Evolutionary conservation across 768 basidiomycete species (phyloP).

Genomic region (Hericium rajendrae): DNA sequence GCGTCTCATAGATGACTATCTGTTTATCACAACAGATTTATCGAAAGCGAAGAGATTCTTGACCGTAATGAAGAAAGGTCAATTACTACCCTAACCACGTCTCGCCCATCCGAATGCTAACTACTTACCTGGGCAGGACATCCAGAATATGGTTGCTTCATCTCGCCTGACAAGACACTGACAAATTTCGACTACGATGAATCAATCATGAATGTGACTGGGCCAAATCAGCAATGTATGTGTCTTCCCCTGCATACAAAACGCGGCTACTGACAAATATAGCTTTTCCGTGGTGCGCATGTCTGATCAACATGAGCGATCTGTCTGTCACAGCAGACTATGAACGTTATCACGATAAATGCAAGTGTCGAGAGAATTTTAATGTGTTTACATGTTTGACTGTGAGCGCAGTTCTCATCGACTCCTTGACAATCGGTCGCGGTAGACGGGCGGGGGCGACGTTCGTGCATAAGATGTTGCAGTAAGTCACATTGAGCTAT

Average conservation of each 20-base stretch:
- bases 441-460: conserved; percentile 52
- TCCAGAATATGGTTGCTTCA: conserved; percentile 89
- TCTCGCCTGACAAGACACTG: conserved; percentile 81
- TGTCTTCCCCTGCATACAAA: background rate
- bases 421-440: conserved; percentile 64
- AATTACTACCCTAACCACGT: background rate
- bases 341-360: conserved; percentile 48
- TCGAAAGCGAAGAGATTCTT: conserved; percentile 60
- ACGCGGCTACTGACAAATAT: background rate
- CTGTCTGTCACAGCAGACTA: conserved; percentile 79
- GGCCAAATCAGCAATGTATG: conserved; percentile 34
- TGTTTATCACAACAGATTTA: conserved; percentile 69
- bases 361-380: conserved; percentile 28
- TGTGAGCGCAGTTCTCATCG: conserved; percentile 38
- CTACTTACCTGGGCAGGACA: conserved; percentile 43
- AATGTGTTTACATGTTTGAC: background rate
- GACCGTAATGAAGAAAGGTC: conserved; percentile 65
- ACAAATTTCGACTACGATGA: conserved; percentile 70
- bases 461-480: conserved; percentile 68
- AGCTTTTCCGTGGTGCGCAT: conserved; percentile 96
- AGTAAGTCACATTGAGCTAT: conserved; percentile 33
- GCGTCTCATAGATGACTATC: conserved; percentile 90
- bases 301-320: conserved; percentile 62
- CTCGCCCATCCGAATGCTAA: background rate
- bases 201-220: conserved; percentile 43